Evolutionary conservation across 345 rosid species (phyloP), one percentile per base, ranked within the genome.

Genomic region (Hevea brasiliensis): DNA sequence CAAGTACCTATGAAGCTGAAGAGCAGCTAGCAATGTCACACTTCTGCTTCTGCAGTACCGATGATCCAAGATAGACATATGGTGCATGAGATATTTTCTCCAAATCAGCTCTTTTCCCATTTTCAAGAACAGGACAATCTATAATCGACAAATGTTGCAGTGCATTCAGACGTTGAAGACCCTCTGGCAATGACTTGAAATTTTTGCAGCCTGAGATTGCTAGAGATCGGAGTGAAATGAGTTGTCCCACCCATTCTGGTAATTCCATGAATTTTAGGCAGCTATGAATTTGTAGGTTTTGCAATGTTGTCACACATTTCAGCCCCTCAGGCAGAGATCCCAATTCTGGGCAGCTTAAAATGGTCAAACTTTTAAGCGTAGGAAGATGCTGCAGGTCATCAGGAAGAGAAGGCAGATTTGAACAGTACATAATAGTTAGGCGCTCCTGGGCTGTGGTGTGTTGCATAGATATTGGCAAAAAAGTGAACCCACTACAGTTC

Each of bases 361-460:
- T 67, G 64, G 73, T 57, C 53, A 79, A 54, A 42, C 65, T 35
- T 27, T 61, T 40, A 3, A 82, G 74, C 0, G 68, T 57, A 40
- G 55, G 54, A 24, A 76, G 59, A 53, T 70, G 60, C 0, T 67
- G 58, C 58, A 73, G 24, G 29, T 51, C 72, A 17, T 61, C 65
- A 0, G 70, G 72, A 60, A 74, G 69, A 70, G 75, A 65, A 44
- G 48, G 67, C 62, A 76, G 54, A 61, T 54, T 58, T 41, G 61
- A 60, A 56, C 83, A 76, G 26, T 72, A 70, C 76, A 82, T 72
- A 26, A 76, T 59, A 24, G 77, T 76, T 23, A 71, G 65, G 41
- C 70, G 71, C 72, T 57, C 69, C 8, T n/a, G n/a, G 76, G 80
- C 44, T 69, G 40, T 69, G 55, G 59, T 68, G 26, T 48, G 41